phyloP scores from a whole-genome alignment of 306 rosid genomes.

The Cicer pinnatifidum region DNA sequence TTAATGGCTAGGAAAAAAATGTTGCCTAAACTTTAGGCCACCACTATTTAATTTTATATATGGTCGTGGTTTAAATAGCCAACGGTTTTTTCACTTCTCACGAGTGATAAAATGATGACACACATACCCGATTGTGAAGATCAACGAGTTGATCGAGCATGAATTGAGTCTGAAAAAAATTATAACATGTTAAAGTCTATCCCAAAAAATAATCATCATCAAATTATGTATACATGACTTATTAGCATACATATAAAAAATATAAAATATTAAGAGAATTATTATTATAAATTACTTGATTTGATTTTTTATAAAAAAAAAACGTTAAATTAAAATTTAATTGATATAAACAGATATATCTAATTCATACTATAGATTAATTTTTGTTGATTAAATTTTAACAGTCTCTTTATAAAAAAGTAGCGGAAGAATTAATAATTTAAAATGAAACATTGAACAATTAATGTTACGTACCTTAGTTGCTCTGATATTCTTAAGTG shows the following conservation, averaged over 20 bases:
- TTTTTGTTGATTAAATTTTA: too few species aligned
- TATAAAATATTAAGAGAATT: not conserved
- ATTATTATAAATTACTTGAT: too few species aligned
- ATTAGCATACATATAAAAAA: too few species aligned
- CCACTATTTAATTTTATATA: not conserved
- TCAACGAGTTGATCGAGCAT: constrained; percentile 78
- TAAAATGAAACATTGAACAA: not conserved
- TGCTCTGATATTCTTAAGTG: constrained; percentile 75
- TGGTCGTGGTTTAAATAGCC: not conserved
- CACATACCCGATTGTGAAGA: constrained; percentile 73
- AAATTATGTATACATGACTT: too few species aligned
- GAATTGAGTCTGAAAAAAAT: constrained; percentile 63
- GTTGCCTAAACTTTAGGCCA: not conserved
- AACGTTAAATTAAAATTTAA: too few species aligned
- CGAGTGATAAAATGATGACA: not conserved
- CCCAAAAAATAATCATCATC: not conserved
- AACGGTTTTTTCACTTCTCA: not conserved
- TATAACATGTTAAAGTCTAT: not conserved
- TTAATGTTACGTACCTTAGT: constrained; percentile 58
- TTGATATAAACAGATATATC: too few species aligned
- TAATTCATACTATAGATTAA: too few species aligned
- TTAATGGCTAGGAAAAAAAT: not conserved
- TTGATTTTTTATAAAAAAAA: too few species aligned
- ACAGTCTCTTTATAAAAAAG: not conserved
- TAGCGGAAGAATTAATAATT: not conserved